phyloP scores from a whole-genome alignment of 2,329 filamentous ascomycete species.

The Westerdykella aurantiaca region DNA sequence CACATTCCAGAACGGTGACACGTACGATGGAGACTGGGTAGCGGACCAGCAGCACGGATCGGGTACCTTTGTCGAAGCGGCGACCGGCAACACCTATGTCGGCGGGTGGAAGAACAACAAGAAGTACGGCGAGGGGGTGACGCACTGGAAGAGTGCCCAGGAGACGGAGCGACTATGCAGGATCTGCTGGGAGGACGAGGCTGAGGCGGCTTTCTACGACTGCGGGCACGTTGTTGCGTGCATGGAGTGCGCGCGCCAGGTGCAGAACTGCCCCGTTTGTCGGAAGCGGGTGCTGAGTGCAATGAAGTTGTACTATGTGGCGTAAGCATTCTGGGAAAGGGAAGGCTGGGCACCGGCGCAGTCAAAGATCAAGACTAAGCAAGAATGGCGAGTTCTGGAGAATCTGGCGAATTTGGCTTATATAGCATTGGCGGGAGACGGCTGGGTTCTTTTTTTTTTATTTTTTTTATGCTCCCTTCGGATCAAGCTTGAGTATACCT shows the following conservation, averaged over 20 bases:
- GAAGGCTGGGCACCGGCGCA: not conserved
- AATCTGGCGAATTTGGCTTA: too few species aligned
- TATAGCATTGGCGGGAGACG: too few species aligned
- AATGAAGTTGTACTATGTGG: slow-evolving; percentile 51
- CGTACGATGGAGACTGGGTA: slow-evolving; percentile 52
- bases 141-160: slow-evolving; percentile 57
- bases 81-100: slow-evolving; percentile 56
- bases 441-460: too few species aligned
- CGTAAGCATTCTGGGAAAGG: too few species aligned
- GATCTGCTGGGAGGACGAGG: slow-evolving; percentile 57
- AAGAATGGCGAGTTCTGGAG: too few species aligned
- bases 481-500: too few species aligned
- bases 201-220: slow-evolving; percentile 57
- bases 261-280: slow-evolving; percentile 58
- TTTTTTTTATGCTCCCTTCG: too few species aligned
- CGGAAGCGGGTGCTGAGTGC: slow-evolving; percentile 52
- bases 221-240: slow-evolving; percentile 61
- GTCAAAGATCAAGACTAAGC: too few species aligned
- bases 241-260: slow-evolving; percentile 52
- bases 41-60: slow-evolving; percentile 61
- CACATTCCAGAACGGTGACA: slow-evolving; percentile 59
- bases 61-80: slow-evolving; percentile 51
- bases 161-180: slow-evolving; percentile 55
- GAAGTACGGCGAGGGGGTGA: slow-evolving; percentile 57
- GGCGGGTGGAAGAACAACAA: slow-evolving; percentile 58